phyloP scores from a whole-genome alignment of 805 yeast genomes.

The Wickerhamiella shivajii region DNA sequence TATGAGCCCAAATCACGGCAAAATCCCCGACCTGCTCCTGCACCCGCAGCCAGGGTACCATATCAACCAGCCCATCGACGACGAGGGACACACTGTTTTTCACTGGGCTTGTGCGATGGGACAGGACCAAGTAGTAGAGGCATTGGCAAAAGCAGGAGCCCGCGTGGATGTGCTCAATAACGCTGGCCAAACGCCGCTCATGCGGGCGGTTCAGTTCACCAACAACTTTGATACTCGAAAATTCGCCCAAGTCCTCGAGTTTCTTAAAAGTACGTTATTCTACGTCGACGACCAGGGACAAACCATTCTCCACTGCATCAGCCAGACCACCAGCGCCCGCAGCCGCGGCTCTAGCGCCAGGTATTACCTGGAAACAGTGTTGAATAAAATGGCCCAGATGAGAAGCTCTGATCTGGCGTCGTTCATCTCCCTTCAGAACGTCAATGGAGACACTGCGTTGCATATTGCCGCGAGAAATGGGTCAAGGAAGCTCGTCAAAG shows the following conservation, averaged over 20 bases:
- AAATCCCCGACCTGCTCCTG: constrained; percentile 49
- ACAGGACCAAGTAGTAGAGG: constrained; percentile 57
- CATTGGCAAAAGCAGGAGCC: constrained; percentile 64
- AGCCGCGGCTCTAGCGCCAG: constrained; percentile 64
- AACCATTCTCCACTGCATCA: constrained; percentile 78
- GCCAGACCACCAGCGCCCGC: constrained; percentile 49
- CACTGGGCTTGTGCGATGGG: constrained; percentile 99
- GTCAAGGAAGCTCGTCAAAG: constrained; percentile 31
- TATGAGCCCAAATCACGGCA: constrained; percentile 41
- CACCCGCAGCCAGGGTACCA: constrained; percentile 54
- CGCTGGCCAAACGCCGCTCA: constrained; percentile 75
- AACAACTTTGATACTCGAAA: constrained; percentile 72
- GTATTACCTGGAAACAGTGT: constrained; percentile 63
- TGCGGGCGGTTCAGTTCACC: constrained; percentile 73
- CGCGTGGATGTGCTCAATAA: constrained; percentile 44
- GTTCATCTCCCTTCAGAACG: constrained; percentile 56
- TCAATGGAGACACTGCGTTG: constrained; percentile 70
- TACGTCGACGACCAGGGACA: constrained; percentile 58
- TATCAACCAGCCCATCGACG: constrained; percentile 71
- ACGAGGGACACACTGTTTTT: constrained; percentile 85
- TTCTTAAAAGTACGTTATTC: constrained; percentile 62
- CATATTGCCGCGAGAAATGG: constrained; percentile 57
- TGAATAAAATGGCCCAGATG: constrained; percentile 55
- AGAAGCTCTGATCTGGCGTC: constrained; percentile 41
- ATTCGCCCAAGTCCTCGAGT: constrained; percentile 62